Base-by-base conservation (phyloP, 441 rosid species). In the Erysimum cheiri region DNA sequence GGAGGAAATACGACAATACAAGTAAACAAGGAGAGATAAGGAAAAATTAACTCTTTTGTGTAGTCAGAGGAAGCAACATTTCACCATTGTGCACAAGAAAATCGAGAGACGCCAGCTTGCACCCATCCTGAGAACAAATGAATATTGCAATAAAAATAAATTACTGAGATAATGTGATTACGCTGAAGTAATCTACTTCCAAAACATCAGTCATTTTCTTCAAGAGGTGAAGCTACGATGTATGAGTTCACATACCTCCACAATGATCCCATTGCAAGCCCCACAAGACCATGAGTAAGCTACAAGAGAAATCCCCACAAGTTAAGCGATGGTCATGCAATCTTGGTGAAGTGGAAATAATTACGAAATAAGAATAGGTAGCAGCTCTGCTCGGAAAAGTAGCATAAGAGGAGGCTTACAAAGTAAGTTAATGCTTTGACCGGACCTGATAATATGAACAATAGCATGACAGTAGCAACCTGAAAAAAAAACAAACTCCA, bases 391-490 rank as follows among this genome's bases (percentile, higher is more conserved):
- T 43, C 17, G 40, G 15, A 0, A 61, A 43, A 8, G 2, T 24
- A 77, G 65, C n/a, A 36, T n/a, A 64, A 64, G 60, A 59, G 68
- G 41, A 29, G 14, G 69, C 95, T 89, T 79, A 94, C 99, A 91
- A 91, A 72, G 83, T 85, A 90, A 55, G 87, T 84, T 68, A 94
- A 76, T 40, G 99, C 92, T 77, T 92, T 94, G 48, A 90, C 85
- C 0, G 97, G 97, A 76, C 97, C 97, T 35, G 96, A 90, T 79
- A 92, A 77, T 35, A 94, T 93, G 74, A 94, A 84, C 75, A 94
- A 77, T 6, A 94, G 80, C 85, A 90, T 79, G 39, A 92, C 88
- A 2, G 97, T 92, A 12, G 99, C 97, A 58, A 92, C 97, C 99
- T 92, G 82, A 65, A 31, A 70, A 73, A 31, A 32, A 50, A 63